Percentiles rank a stretch among this genome's conserved stretches.
Evolutionary conservation across 495 filamentous ascomycete genomes (phyloP).

Genomic region (Podospora pseudopauciseta): DNA sequence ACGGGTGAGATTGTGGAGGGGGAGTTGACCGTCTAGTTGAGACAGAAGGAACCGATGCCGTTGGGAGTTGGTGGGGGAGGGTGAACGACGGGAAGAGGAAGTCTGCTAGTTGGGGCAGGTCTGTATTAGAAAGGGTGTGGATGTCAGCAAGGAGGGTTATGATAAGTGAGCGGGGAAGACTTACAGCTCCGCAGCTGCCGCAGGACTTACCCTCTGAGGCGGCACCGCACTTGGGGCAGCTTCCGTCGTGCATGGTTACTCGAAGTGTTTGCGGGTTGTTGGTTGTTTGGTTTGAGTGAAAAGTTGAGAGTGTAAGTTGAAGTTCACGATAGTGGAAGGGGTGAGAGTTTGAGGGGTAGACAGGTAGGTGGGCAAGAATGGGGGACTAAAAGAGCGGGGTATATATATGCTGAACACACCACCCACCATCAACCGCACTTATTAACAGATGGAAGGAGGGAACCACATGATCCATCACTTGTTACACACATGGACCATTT

Average conservation of each 20-base stretch:
- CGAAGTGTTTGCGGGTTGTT: conserved; percentile 1
- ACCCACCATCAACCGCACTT: background rate
- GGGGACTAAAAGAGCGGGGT: background rate
- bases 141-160: background rate
- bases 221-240: conserved; percentile 51
- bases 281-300: background rate
- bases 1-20: background rate
- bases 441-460: background rate
- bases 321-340: background rate
- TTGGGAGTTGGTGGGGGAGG: background rate
- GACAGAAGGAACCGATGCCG: background rate
- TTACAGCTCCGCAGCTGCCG: conserved; percentile 48
- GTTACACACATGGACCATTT: background rate
- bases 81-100: background rate
- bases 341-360: background rate
- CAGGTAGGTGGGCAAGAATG: background rate
- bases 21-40: background rate
- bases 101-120: conserved; percentile 25
- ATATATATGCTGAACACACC: background rate
- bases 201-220: conserved; percentile 45
- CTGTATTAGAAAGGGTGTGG: conserved; percentile 10
- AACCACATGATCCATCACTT: background rate
- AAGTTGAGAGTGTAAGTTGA: background rate
- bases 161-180: conserved; percentile 20
- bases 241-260: conserved; percentile 43